Evolutionary conservation across 352 stramenopile species (phyloP).

Genomic region (Phytophthora colocasiae): DNA sequence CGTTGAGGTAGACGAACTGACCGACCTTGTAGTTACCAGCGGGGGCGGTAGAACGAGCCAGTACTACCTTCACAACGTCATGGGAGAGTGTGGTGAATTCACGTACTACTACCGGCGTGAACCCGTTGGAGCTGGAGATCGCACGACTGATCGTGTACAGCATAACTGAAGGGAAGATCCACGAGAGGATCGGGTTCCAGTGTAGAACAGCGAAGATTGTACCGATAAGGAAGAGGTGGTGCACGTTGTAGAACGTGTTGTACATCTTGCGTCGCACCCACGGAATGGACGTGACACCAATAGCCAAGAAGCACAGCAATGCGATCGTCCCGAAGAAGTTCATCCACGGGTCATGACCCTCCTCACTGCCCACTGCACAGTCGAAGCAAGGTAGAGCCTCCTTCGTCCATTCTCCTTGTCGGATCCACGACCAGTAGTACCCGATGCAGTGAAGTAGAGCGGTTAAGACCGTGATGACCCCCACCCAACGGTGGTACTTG

Average conservation of each 20-base stretch:
- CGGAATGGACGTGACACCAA: slow-evolving; percentile 48
- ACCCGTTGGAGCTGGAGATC: slow-evolving; percentile 42
- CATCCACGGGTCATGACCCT: slow-evolving; percentile 45
- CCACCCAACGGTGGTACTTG: slow-evolving; percentile 65
- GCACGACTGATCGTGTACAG: slow-evolving; percentile 49
- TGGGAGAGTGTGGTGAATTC: slow-evolving; percentile 37
- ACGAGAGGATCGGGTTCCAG: slow-evolving; percentile 42
- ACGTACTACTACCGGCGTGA: slow-evolving; percentile 36
- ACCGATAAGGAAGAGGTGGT: slow-evolving; percentile 56
- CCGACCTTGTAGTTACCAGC: slow-evolving; percentile 40
- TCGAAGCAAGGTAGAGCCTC: slow-evolving; percentile 52
- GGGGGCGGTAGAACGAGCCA: slow-evolving; percentile 24
- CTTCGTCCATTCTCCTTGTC: slow-evolving; percentile 25
- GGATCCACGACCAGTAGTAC: slow-evolving; percentile 45
- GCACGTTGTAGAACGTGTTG: slow-evolving; percentile 51
- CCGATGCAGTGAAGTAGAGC: slow-evolving; percentile 41
- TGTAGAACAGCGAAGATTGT: slow-evolving; percentile 55
- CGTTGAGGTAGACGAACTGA: slow-evolving; percentile 59
- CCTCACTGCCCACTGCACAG: slow-evolving; percentile 29
- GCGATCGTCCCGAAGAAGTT: slow-evolving; percentile 58
- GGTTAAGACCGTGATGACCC: slow-evolving; percentile 42
- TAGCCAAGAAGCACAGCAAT: slow-evolving; percentile 42
- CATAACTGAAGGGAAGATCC: slow-evolving; percentile 46
- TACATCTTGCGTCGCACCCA: slow-evolving; percentile 53
- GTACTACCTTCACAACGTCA: slow-evolving; percentile 45